Base-by-base conservation (phyloP, 108 stramenopile species). In the Parietichytrium sp. region DNA sequence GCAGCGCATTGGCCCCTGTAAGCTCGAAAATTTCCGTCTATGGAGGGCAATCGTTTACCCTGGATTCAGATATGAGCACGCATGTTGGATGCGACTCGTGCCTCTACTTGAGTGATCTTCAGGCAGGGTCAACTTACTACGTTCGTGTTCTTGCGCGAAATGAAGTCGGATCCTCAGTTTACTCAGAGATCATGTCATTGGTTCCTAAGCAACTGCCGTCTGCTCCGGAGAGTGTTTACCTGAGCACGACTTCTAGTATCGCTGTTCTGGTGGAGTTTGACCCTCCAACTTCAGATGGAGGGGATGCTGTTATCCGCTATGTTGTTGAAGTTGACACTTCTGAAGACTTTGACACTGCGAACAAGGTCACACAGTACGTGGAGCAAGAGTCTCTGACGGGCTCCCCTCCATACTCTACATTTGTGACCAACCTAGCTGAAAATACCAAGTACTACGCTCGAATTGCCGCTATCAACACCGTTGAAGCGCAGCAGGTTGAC, bases 301-400 rank as follows among this genome's bases (percentile, higher is more conserved):
- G 85, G 12, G 88, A 86, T 27, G 54, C 83, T 29, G 84, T 94
- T 49, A 48, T 52, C 18, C 83, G 89, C 16, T 94, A 92, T 79
- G 52, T 81, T 29, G 81, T 94, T 20, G 90, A 94, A 83, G 93
- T 91, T 91, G 93, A 94, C 83, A 82, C 86, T 18, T 80, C 51
- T 23, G 52, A 78, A 38, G 47, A 42, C 3, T 93, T 94, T 80
- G 26, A 48, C 15, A 1, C 61, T 6, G 61, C 61, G 10, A 23
- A 27, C 13, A 27, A 23, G 10, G 61, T 72, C 38, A 45, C 33
- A 10, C n/a, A n/a, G n/a, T n/a, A n/a, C n/a, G 61, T 72, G 10
- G 61, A 42, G 0, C 38, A 72, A 20, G 45, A 42, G 23, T 33
- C 61, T 0, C 36, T 72, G 36, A 33, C 36, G 42, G 61, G 61